These are phyloP conservation scores for Colletotrichum sp. DNA, from an alignment of 2,329 filamentous ascomycete species.

Conservation along the genomic window DNA sequence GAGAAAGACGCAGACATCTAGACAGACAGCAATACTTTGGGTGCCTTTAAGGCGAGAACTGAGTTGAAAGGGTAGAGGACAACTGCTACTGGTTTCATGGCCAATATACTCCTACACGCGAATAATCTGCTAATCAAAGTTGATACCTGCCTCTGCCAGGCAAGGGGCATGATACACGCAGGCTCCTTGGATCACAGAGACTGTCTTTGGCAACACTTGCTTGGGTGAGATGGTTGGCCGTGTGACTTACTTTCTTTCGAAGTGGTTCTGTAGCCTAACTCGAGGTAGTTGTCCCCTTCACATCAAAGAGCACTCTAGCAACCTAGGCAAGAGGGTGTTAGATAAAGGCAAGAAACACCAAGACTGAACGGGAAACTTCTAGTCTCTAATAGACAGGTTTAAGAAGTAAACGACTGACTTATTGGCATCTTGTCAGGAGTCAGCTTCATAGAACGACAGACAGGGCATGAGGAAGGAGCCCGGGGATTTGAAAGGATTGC, in stretches of 20 bases:
- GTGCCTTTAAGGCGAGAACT: neutral
- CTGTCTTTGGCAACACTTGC: neutral
- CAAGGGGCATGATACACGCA: neutral
- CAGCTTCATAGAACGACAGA: neutral
- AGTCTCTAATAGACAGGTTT: neutral
- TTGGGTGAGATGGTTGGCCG: neutral
- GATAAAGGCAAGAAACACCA: neutral
- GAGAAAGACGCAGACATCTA: neutral
- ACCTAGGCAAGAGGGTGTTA: neutral
- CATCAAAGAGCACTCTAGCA: neutral
- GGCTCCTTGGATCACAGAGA: neutral
- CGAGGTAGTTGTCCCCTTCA: neutral
- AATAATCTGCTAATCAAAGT: neutral
- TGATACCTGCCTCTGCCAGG: neutral
- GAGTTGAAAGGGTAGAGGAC: neutral
- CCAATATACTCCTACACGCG: neutral
- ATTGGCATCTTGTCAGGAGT: neutral
- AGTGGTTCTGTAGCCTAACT: neutral
- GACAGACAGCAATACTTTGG: neutral
- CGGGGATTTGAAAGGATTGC: neutral
- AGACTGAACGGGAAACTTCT: neutral
- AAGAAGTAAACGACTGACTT: neutral
- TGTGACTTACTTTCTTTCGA: neutral
- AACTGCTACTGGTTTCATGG: neutral
- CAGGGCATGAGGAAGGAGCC: neutral